Evolutionary conservation across 2,329 filamentous ascomycete genomes (phyloP).

Genomic region (Fusarium cicatricum): DNA sequence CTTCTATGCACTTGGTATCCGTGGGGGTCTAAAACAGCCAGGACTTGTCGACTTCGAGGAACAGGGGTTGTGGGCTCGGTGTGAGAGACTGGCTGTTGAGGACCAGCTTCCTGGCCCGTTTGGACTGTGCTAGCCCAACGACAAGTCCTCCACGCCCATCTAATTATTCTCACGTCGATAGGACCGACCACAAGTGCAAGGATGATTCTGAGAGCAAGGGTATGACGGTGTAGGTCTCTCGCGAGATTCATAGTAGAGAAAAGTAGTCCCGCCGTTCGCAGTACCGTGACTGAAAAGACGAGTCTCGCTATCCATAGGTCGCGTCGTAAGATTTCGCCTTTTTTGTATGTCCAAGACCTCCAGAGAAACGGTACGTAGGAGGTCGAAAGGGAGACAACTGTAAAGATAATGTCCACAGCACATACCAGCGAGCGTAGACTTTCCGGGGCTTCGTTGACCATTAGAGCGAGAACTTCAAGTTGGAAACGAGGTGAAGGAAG

Average conservation of each 20-base stretch:
- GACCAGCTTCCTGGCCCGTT: not conserved
- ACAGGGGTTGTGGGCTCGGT: not conserved
- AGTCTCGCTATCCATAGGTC: not conserved
- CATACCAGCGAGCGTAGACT: not conserved
- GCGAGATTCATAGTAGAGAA: not conserved
- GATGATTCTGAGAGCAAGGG: not conserved
- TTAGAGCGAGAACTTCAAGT: not conserved
- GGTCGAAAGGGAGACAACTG: not conserved
- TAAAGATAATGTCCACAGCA: not conserved
- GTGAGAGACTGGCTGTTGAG: not conserved
- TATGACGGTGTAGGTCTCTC: not conserved
- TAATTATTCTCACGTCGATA: not conserved
- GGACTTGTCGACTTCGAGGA: not conserved
- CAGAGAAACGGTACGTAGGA: not conserved
- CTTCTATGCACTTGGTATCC: not conserved
- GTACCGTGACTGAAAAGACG: not conserved
- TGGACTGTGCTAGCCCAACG: not conserved
- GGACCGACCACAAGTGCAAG: not conserved
- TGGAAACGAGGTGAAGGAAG: not conserved
- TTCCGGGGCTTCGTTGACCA: not conserved
- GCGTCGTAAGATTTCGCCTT: not conserved
- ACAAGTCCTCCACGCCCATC: not conserved
- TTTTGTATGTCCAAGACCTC: constrained; percentile 1
- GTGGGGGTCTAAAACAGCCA: not conserved
- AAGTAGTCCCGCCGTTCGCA: not conserved